Percentiles rank a stretch among this genome's conserved stretches.
Evolutionary conservation across 208 protist species (phyloP).

Genomic region (Leishmania mexicana): DNA sequence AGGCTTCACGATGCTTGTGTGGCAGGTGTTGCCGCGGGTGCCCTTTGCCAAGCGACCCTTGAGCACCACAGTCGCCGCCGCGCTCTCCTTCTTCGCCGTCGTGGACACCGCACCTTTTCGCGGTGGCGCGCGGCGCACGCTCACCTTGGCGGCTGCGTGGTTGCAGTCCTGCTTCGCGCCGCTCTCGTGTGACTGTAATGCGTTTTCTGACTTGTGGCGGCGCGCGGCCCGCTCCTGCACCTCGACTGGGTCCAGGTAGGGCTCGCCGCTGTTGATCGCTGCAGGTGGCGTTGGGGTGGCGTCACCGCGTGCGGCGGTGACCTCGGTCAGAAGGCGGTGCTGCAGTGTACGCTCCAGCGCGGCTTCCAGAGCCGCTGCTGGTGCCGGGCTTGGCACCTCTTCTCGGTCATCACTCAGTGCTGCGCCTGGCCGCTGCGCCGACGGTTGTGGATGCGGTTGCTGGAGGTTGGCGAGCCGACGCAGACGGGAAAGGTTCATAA

Average conservation of each 20-base stretch:
- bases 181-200: too few relatives aligned
- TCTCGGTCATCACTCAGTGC: too few relatives aligned
- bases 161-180: background rate
- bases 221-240: background rate
- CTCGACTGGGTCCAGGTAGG: background rate
- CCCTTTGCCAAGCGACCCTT: slow-evolving; percentile 5
- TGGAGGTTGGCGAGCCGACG: background rate
- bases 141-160: background rate
- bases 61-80: slow-evolving; percentile 7
- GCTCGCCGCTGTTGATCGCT: slow-evolving; percentile 15
- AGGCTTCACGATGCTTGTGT: background rate
- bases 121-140: slow-evolving; percentile 7
- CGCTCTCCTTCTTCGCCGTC: slow-evolving; percentile 20
- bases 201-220: too few relatives aligned
- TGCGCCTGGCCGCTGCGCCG: background rate
- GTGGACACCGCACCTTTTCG: background rate
- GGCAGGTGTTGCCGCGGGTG: background rate
- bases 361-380: background rate
- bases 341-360: background rate
- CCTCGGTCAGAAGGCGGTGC: background rate
- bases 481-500: background rate
- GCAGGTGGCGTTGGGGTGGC: background rate
- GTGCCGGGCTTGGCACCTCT: background rate
- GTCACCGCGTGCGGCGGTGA: background rate
- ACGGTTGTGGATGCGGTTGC: background rate